Base-by-base conservation (phyloP, 2,329 filamentous ascomycete genomes). In the Apiospora hydei region DNA sequence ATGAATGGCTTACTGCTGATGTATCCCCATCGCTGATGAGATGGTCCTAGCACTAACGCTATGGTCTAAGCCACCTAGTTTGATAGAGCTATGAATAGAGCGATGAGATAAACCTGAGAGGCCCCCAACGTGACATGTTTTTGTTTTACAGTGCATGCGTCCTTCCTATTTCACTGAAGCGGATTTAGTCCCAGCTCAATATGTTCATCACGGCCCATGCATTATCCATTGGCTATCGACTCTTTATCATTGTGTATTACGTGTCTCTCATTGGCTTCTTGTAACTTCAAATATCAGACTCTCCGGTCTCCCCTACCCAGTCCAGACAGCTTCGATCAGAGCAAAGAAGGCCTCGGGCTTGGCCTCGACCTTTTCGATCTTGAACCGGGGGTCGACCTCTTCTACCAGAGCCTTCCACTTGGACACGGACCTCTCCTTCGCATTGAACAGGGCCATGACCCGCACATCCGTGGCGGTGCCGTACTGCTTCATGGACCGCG, bases 371-470 rank as follows among this genome's bases (percentile, higher is more conserved):
- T 78, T 77, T 2, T 80, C 53, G 0, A 87, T 78, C n/a, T 84
- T 80, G 64, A 85, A 86, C 16, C 85, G 77, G 74, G 84, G 80
- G 72, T 88, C 86, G 2, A 86, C 85, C 66, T 78, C 75, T n/a
- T 73, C 75, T 74, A 88, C 84, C 2, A 88, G 78, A 21, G 78
- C 77, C 75, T 81, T 82, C 84, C 86, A 88, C 5, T 83, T 84
- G n/a, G 82, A 79, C 0, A 83, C 81, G 0, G 82, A 81, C 26
- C 86, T 80, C 78, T 88, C 87, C 74, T 83, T 83, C 3, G 82
- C 82, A 73, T 86, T 88, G 68, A 86, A 86, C 7, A 88, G 75
- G 4, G 84, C 83, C 83, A 88, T 85, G 82, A 89, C 84, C 66
- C 84, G 80, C 73, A 89, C 71, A 76, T 89, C 87, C 16, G 83